Evolutionary conservation across 2,329 filamentous ascomycete genomes (phyloP), one percentile per base, ranked within the genome.

Genomic region (Remersonia thermophila): DNA sequence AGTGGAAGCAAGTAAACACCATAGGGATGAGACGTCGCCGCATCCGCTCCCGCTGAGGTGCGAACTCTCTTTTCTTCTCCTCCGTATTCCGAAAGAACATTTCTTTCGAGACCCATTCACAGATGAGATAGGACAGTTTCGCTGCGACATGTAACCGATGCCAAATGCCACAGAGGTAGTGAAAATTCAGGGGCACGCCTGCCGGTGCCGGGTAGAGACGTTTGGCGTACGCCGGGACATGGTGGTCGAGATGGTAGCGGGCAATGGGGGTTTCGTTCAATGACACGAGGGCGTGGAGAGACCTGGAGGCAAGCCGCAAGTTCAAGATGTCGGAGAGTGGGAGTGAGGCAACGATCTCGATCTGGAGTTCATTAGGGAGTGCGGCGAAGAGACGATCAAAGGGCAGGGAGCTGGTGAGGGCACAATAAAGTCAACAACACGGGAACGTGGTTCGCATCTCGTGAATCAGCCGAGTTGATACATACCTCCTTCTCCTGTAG

Each of bases 1-100:
- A 80, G 51, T 80, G 75, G 45, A 79, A 79, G 16, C 77, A 61
- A 10, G 73, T 77, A 45, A 80, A 79, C 12, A 80, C 61, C 7
- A 78, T 53, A 1, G 75, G 75, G 37, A 77, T 75, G 7, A 80
- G 57, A 33, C 75, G 66, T 41, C 73, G 70, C 32, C 73, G 70
- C 75, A 80, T 79, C 11, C 75, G 66, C 52, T 74, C 70, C 43
- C 66, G 62, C 49, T 79, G 73, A 1, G 71, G 66, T 13, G 71
- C 69, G 46, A 79, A 80, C 32, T 74, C 71, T 14, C 55, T 51
- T 39, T 62, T 65, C 49, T 75, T 66, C 3, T 63, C 55, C 40
- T 71, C 69, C 0, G 71, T 73, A 13, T 63, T 69, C 35, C 71
- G 61, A 12, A 78, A 51, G 44, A 80, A 80, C 10, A 79, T 74